Evolutionary conservation across 805 yeast species (phyloP).

Genomic region (Candida patagonica): DNA sequence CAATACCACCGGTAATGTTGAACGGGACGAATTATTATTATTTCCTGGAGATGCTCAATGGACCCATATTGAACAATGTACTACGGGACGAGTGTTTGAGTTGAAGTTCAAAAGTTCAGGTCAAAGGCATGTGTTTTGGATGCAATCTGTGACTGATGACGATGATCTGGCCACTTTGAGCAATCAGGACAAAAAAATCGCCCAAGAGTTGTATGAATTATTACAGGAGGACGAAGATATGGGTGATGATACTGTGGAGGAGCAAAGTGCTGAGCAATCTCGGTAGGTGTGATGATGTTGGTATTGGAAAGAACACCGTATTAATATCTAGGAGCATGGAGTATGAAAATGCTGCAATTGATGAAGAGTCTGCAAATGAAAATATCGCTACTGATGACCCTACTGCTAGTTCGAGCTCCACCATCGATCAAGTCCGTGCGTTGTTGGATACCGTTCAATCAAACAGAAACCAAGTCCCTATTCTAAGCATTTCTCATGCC

Average conservation of each 20-base stretch:
- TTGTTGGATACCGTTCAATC: not conserved
- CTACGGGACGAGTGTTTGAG: slow-evolving; percentile 68
- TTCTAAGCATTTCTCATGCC: slow-evolving; percentile 29
- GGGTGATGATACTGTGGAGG: not conserved
- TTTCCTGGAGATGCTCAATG: slow-evolving; percentile 83
- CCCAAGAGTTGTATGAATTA: slow-evolving; percentile 39
- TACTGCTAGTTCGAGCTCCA: too few species aligned
- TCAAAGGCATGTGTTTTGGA: slow-evolving; percentile 52
- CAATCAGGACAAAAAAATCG: slow-evolving; percentile 44
- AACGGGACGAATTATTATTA: slow-evolving; percentile 46
- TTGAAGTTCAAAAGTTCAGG: slow-evolving; percentile 57
- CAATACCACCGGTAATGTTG: slow-evolving; percentile 10
- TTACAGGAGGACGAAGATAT: slow-evolving; percentile 27
- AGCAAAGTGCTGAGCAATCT: too few species aligned
- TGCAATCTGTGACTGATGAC: slow-evolving; percentile 61
- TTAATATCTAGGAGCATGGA: too few species aligned
- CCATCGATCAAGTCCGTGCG: not conserved
- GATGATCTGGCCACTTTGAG: slow-evolving; percentile 44
- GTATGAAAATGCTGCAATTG: too few species aligned
- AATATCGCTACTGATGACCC: too few species aligned
- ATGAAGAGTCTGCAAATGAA: too few species aligned
- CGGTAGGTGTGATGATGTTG: not conserved
- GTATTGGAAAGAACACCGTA: not conserved
- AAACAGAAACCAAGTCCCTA: slow-evolving; percentile 19
- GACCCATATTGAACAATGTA: slow-evolving; percentile 58